A percentile compares a stretch with the other conserved stretches of the same genome.
These are phyloP conservation scores for Suhomyces choctaworum DNA, from an alignment of 1,139 yeast genomes.

Conservation along the genomic window DNA sequence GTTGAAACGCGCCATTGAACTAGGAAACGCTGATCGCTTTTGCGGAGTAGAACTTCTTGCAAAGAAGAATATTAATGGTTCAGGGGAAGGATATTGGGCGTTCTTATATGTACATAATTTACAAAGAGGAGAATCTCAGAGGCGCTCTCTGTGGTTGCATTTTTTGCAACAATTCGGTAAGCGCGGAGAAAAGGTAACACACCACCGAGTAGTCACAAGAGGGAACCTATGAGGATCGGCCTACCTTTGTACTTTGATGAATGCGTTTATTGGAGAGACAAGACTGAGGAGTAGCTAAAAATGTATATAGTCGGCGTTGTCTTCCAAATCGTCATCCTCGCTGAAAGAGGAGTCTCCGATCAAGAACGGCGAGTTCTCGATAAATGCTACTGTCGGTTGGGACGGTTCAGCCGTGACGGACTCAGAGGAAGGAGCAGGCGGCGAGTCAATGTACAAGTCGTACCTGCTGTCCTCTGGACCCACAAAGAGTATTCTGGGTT, in stretches of 20 bases:
- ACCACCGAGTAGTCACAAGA: no score
- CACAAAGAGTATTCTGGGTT: conserved; percentile 27
- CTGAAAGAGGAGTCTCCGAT: conserved; percentile 14
- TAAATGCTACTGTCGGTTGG: conserved; percentile 9
- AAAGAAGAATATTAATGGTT: no score
- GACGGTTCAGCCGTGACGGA: not conserved
- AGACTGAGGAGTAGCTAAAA: no score
- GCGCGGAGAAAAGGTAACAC: no score
- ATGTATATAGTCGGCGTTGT: conserved; percentile 26
- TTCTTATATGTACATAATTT: no score
- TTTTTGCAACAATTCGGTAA: conserved; percentile 9
- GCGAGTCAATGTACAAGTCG: conserved; percentile 30
- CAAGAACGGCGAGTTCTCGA: conserved; percentile 16
- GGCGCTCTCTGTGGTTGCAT: conserved; percentile 2
- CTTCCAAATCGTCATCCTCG: conserved; percentile 36
- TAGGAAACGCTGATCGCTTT: not conserved
- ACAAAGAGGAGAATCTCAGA: no score
- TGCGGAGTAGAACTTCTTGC: not conserved
- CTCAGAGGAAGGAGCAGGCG: not conserved
- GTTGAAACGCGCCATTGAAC: not conserved
- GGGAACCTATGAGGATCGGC: no score
- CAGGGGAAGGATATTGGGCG: no score
- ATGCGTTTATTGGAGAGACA: no score
- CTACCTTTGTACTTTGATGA: no score
- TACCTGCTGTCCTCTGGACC: conserved; percentile 26